Percentiles rank a stretch among this genome's conserved stretches.
Conservation (phyloP, 768 basidiomycete genomes). For the Neoboletus brunneissimus region DNA sequence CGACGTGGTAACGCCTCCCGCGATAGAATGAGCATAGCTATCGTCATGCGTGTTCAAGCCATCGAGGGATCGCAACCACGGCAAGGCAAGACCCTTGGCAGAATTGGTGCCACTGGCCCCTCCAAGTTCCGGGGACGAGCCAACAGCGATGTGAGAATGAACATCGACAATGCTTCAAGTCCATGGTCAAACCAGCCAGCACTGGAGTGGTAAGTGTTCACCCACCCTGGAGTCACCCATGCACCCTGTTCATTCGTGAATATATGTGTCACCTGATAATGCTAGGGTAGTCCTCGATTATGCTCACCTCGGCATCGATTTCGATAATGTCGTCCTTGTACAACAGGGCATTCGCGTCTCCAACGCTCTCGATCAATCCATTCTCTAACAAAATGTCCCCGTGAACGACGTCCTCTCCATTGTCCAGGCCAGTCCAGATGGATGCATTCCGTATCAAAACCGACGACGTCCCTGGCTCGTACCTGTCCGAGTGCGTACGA, state of each 20-base stretch:
- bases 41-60: conserved; percentile 75
- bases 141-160: conserved; percentile 57
- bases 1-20: conserved; percentile 74
- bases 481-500: conserved; percentile 56
- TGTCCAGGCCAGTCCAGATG: conserved; percentile 70
- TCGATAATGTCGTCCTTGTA: conserved; percentile 25
- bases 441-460: conserved; percentile 65
- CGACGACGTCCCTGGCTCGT: conserved; percentile 49
- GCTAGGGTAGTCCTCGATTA: too few species aligned
- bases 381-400: conserved; percentile 62
- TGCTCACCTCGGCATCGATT: conserved; percentile 41
- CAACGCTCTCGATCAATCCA: conserved; percentile 61
- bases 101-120: conserved; percentile 60
- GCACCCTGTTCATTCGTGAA: conserved; percentile 40
- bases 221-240: conserved; percentile 60
- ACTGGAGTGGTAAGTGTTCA: background rate
- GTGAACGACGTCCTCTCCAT: conserved; percentile 54
- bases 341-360: conserved; percentile 20
- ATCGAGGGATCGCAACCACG: conserved; percentile 69
- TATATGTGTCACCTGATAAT: background rate
- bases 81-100: conserved; percentile 37
- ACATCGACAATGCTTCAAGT: conserved; percentile 46
- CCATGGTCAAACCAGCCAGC: background rate
- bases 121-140: conserved; percentile 34
- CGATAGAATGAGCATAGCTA: conserved; percentile 51